Conservation (phyloP, 2,329 filamentous ascomycete species). For the Didymella pomorum region DNA sequence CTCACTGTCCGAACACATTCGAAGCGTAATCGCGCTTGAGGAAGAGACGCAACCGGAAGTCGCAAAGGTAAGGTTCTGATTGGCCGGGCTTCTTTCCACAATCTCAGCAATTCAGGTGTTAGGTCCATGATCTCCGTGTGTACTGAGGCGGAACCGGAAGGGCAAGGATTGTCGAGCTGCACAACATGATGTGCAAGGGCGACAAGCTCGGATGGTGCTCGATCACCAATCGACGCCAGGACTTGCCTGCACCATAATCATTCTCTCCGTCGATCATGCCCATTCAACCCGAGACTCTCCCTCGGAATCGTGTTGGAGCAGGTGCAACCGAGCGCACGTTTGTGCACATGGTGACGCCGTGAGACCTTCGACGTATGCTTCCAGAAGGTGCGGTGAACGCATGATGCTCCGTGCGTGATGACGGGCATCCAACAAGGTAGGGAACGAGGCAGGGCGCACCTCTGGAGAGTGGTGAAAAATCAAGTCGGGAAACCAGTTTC, state of each 20-base stretch:
- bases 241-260: constrained; percentile 10
- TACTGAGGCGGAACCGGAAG: neutral
- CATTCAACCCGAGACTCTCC: constrained; percentile 17
- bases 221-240: constrained; percentile 14
- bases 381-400: constrained; percentile 21
- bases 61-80: neutral
- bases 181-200: constrained; percentile 22
- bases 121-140: neutral
- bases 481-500: constrained; percentile 1
- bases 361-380: constrained; percentile 23
- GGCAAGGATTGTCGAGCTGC: constrained; percentile 15
- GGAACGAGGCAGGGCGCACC: constrained; percentile 1
- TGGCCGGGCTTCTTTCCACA: neutral
- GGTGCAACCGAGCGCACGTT: constrained; percentile 8
- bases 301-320: constrained; percentile 4
- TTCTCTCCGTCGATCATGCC: constrained; percentile 17
- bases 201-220: constrained; percentile 9
- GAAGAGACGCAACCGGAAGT: neutral
- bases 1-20: neutral
- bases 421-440: constrained; percentile 1
- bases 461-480: neutral
- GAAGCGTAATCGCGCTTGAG: neutral
- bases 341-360: constrained; percentile 13
- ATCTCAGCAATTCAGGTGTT: neutral
- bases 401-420: constrained; percentile 17